A percentile compares a stretch with the other conserved stretches of the same genome.
Evolutionary conservation across 2,329 filamentous ascomycete genomes (phyloP).

Genomic region (Periconia sp.): DNA sequence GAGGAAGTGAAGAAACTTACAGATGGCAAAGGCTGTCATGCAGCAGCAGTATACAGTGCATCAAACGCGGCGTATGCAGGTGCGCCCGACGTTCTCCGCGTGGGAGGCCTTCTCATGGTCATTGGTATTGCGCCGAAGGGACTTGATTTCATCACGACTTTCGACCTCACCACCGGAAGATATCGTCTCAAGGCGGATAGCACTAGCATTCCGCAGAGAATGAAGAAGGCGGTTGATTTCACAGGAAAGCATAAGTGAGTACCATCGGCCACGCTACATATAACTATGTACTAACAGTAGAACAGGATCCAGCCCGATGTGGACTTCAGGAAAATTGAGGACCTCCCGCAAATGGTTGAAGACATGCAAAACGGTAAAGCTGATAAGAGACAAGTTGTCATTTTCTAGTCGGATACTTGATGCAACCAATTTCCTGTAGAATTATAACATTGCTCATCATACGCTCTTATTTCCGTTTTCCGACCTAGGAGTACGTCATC

Average conservation of each 20-base stretch:
- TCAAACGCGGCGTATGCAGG: slow-evolving; percentile 46
- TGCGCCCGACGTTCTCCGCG: slow-evolving; percentile 44
- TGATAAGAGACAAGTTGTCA: slow-evolving; percentile 46
- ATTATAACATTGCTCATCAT: no score
- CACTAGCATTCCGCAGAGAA: slow-evolving; percentile 51
- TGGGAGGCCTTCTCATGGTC: slow-evolving; percentile 52
- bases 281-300: slow-evolving; percentile 9
- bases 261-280: neutral
- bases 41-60: slow-evolving; percentile 51
- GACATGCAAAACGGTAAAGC: slow-evolving; percentile 48
- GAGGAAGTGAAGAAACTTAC: slow-evolving; percentile 51
- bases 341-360: slow-evolving; percentile 47
- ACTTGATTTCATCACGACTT: slow-evolving; percentile 44
- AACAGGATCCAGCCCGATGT: slow-evolving; percentile 48
- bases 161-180: slow-evolving; percentile 49
- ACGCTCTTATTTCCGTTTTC: no score
- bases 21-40: slow-evolving; percentile 47
- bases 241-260: slow-evolving; percentile 46
- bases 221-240: slow-evolving; percentile 53
- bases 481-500: no score
- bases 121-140: slow-evolving; percentile 49
- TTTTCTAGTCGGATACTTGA: slow-evolving; percentile 30
- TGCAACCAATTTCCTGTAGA: no score
- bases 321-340: slow-evolving; percentile 48
- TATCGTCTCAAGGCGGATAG: slow-evolving; percentile 52